Conservation (phyloP, 2,329 filamentous ascomycete genomes). For the Phaeosphaeria sp. region DNA sequence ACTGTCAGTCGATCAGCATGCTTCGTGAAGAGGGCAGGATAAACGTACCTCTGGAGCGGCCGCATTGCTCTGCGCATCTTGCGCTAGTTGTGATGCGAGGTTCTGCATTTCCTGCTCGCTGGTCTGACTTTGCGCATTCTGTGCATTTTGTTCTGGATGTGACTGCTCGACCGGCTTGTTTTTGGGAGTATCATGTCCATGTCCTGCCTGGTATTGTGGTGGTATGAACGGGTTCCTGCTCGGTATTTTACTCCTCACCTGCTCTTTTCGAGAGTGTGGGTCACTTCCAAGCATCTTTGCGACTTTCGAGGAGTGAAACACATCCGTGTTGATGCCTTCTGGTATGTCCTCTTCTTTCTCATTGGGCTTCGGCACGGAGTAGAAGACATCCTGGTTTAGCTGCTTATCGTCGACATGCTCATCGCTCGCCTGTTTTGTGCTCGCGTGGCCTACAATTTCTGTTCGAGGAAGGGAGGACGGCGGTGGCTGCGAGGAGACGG, state of each 20-base stretch:
- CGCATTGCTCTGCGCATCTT: constrained; percentile 46
- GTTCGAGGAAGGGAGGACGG: constrained; percentile 61
- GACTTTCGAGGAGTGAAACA: constrained; percentile 68
- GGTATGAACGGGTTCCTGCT: constrained; percentile 45
- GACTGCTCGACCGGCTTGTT: constrained; percentile 20
- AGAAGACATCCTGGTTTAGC: constrained; percentile 65
- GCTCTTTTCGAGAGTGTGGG: constrained; percentile 40
- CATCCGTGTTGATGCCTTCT: constrained; percentile 65
- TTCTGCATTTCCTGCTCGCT: constrained; percentile 51
- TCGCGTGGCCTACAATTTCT: constrained; percentile 62
- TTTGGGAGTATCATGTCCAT: constrained; percentile 28
- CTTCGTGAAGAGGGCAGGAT: constrained; percentile 6
- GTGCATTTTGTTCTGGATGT: constrained; percentile 8
- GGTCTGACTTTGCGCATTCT: constrained; percentile 15
- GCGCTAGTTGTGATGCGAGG: constrained; percentile 57
- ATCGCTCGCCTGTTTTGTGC: constrained; percentile 54
- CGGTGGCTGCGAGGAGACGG: constrained; percentile 54
- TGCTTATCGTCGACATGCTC: constrained; percentile 50
- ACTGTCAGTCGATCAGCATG: constrained; percentile 58
- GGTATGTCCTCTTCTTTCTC: constrained; percentile 56
- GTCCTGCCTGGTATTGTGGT: constrained; percentile 6
- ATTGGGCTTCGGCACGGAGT: constrained; percentile 36
- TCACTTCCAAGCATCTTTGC: constrained; percentile 62
- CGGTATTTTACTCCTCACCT: constrained; percentile 39
- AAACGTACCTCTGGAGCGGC: constrained; percentile 36